Evolutionary conservation across 2,329 filamentous ascomycete genomes (phyloP), one percentile per base, ranked within the genome.

Genomic region (Epichloe bromicola): DNA sequence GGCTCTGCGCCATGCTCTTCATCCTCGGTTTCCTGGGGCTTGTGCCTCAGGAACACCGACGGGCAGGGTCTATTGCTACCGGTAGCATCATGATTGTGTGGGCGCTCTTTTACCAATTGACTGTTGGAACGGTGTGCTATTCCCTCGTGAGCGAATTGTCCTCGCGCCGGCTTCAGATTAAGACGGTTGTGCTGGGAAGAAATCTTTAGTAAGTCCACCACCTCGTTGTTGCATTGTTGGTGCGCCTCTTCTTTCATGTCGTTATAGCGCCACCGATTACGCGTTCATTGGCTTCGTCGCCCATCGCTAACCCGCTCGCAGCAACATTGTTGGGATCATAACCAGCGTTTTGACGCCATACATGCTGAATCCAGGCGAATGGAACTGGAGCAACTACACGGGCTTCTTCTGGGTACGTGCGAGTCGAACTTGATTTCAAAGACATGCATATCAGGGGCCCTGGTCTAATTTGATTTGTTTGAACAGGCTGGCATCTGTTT

Each of bases 111-210:
- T 95, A 95, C 69, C 88, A 95, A 64, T 74, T 91, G 46, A 86
- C 87, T 0, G 88, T 95, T 46, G 89, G 89, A 39, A 93, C 89
- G 0, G 88, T 95, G 7, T 88, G 85, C 67, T 95, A 94, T 69
- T 93, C 88, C 0, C 78, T 95, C 11, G 89, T 95, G 4, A 80
- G 86, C 1, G 89, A 95, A 65, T 69, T 95, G 20, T 89, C 88
- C 0, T 88, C 88, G 0, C 80, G 86, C 14, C 79, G 89, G 2
- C 75, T 96, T 36, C 85, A 90, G 62, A 90, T 94, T 71, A 95
- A 95, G 73, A 95, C 90, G 0, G 85, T 95, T 20, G 89, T 93
- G 1, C 76, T 95, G 2, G 88, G 86, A 1, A 84, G 89, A 51
- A 86, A 88, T 58, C 70, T 88, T 44, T 86, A 86, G 75, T 78